These are phyloP conservation scores for Plasmodium gonderi DNA, from an alignment of 169 alveolate species.

Conservation along the genomic window DNA sequence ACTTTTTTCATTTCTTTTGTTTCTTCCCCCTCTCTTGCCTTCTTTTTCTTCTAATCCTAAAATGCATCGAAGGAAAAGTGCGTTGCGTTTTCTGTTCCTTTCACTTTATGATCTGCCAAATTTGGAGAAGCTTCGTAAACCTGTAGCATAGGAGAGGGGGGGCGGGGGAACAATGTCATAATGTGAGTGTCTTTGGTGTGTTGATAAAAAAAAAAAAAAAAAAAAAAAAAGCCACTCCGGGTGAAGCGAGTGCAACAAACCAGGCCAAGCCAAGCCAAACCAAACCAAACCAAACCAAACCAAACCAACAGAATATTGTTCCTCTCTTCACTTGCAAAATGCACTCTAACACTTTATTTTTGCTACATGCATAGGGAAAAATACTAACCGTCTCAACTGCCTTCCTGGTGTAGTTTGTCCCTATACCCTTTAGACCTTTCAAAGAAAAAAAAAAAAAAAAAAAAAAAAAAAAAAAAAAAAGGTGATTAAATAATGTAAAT, in stretches of 20 bases:
- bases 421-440: constrained; percentile 80
- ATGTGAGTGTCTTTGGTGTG: background rate
- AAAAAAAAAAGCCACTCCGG: too few species aligned
- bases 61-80: constrained; percentile 58
- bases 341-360: too few species aligned
- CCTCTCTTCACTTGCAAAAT: too few species aligned
- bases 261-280: too few species aligned
- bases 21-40: background rate
- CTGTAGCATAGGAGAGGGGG: background rate
- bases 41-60: background rate
- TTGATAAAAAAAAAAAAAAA: background rate
- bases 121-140: constrained; percentile 74
- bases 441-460: background rate
- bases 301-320: too few species aligned
- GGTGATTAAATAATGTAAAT: background rate
- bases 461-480: background rate
- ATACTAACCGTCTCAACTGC: constrained; percentile 81
- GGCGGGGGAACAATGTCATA: background rate
- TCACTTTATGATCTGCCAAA: constrained; percentile 56
- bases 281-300: too few species aligned
- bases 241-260: too few species aligned
- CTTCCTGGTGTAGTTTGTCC: constrained; percentile 79
- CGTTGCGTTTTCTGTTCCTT: background rate
- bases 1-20: background rate
- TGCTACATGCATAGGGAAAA: background rate